Evolutionary conservation across 2,329 filamentous ascomycete genomes (phyloP), one percentile per base, ranked within the genome.

Genomic region (Pseudogymnoascus sp.): DNA sequence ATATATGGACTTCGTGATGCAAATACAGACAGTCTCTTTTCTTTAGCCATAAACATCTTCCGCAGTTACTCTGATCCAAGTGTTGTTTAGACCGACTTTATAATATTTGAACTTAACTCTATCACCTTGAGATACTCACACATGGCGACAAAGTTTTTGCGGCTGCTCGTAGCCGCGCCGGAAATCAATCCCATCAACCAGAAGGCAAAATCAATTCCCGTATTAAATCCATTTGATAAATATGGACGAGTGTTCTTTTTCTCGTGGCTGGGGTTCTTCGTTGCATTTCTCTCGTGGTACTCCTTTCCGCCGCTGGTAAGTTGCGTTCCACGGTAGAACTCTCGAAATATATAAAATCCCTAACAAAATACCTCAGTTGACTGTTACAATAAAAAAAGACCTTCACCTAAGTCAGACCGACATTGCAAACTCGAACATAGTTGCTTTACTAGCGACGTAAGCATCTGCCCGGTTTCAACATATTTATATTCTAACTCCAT

Each of bases 221-320:
- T 90, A 20, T 77, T 96, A 64, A 96, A 96, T 72, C 83, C 87
- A 0, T 71, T 92, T 68, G 82, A 95, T 72, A 77, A 86, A 67
- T 92, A 96, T 77, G 92, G 91, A 37, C 83, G 91, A 6, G 91
- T 94, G 0, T 96, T 95, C 75, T 91, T 92, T 78, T 96, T 96
- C 76, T 89, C 88, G 1, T 94, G 89, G 86, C 81, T 92, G 57
- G 89, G 89, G 2, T 94, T 94, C 74, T 86, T 94, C 81, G 83
- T 93, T 60, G 88, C 89, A 6, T 96, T 96, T 75, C 90, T 90
- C 81, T 92, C 90, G 9, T 96, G 89, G 89, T 95, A 93, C 76
- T 87, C 90, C 3, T 95, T 54, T 11, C 47, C 47, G n/a, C 47
- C 47, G 1, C 47, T 54, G 28, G 47, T 54, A 35, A 33, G 86